phyloP scores from a whole-genome alignment of 2,329 filamentous ascomycete species.

The Ceratocystis huliohia region DNA sequence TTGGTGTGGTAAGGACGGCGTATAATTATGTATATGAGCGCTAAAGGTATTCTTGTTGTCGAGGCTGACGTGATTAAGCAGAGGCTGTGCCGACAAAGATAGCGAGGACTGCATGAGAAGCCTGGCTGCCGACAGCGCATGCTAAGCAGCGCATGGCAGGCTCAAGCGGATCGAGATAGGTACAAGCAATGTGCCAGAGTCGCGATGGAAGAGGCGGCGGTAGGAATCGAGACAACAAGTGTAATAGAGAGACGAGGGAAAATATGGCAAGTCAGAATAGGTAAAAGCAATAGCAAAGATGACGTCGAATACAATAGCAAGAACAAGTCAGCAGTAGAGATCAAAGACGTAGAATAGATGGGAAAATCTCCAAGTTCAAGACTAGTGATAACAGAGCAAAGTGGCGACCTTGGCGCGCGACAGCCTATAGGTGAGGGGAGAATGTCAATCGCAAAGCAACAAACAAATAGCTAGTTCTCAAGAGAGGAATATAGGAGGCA shows the following conservation, averaged over 20 bases:
- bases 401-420: not conserved
- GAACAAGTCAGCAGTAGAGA: not conserved
- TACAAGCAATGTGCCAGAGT: not conserved
- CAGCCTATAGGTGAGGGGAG: not conserved
- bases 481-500: too few relatives aligned
- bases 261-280: too few relatives aligned
- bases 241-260: not conserved
- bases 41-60: not conserved
- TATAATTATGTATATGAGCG: constrained; percentile 3
- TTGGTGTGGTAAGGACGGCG: not conserved
- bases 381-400: constrained; percentile 6
- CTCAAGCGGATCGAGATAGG: not conserved
- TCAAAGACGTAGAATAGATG: not conserved
- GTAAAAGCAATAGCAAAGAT: too few relatives aligned
- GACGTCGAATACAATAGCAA: not conserved
- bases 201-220: not conserved
- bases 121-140: constrained; percentile 20
- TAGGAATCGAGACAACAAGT: not conserved
- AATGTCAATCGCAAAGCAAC: not conserved
- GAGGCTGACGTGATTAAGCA: constrained; percentile 9
- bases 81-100: constrained; percentile 16
- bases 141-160: constrained; percentile 21
- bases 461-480: not conserved
- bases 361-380: not conserved
- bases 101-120: constrained; percentile 20